Evolutionary conservation across 75 land plant species (phyloP), one percentile per base, ranked within the genome.

Genomic region (Ceratopteris richardii): DNA sequence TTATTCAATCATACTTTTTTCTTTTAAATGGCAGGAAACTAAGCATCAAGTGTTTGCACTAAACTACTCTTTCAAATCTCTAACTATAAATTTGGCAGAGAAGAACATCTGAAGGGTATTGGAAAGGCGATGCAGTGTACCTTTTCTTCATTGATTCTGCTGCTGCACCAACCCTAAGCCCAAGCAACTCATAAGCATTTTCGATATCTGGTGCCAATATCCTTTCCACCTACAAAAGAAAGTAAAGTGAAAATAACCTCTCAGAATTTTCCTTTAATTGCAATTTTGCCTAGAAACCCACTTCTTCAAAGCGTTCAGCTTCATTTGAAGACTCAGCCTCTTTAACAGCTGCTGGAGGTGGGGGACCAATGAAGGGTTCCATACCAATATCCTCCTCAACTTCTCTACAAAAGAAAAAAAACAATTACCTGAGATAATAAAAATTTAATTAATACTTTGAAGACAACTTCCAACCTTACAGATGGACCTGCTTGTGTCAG

Each of bases 291-390:
- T 9, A 9, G 37, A 9, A 6, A 19, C 53, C 22, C 63, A 89
- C 98, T 91, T 94, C 98, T 73, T 94, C 98, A 75, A 86, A 94
- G 1, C 98, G 96, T 68, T 94, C 98, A 24, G 98, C 98, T 51
- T 94, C 98, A 81, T 94, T 94, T 28, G 95, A 77, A 51, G 98
- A 79, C 62, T 67, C 90, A 52, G 81, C 98, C 80, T 94, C 98
- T 20, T 76, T 76, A 62, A 86, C 98, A 59, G 80, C 61, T 41
- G 96, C 71, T 60, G 98, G 83, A 51, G 98, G 98, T 46, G 98
- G 85, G 50, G 98, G 98, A 27, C 98, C 98, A 31, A 89, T 73
- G 60, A 94, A 72, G 10, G 86, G 65, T 59, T 69, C 91, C 62
- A 55, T 51, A 29, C 86, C 90, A 20, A 72, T 79, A 44, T 83